Evolutionary conservation across 495 filamentous ascomycete genomes (phyloP), one percentile per base, ranked within the genome.

Genomic region (Mycothermus thermophilus): DNA sequence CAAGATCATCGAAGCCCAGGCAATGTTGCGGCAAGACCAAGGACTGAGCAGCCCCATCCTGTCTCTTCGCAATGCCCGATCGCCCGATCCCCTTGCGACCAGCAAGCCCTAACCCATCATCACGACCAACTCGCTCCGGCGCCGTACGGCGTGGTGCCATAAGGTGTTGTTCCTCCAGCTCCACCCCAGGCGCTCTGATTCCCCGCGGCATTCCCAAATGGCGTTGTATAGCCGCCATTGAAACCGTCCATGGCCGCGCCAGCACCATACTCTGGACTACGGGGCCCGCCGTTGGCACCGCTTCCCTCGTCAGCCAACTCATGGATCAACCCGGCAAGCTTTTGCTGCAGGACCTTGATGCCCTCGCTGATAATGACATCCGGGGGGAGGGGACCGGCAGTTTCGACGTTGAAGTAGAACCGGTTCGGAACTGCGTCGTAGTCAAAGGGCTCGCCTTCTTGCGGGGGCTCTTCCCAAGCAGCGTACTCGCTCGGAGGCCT

Each of bases 401-500:
- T 82, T 53, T 97, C 90, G 18, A 97, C 79, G 41, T 95, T 83
- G 45, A 87, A 74, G 66, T 92, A 97, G 62, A 94, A 97, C 36
- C 67, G 72, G 31, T 64, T 69, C 4, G 90, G 85, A 15, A 79
- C 71, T 12, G 84, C 90, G 43, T 94, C 81, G 58, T 83, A 94
- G 58, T 94, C 76, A 59, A 96, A 95, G 8, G 77, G 72, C 48
- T 88, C 79, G 39, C 72, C 77, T 54, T 94, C 84, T 5, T 75
- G 71, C 1, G 76, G 70, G 16, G 78, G 77, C 29, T 85, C 80
- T 57, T 97, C 90, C 77, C 82, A 86, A 3, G 74, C 72, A 22
- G 82, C 79, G 48, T 93, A 92, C 48, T 83, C 73, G 33, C 78
- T 82, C 47, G 80, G 69, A 13, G 87, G 87, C 86, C 86, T 94